Percentiles rank a stretch among this genome's conserved stretches.
Evolutionary conservation across 1,284 basidiomycete species (phyloP).

Genomic region (Cystobasidium sp.): DNA sequence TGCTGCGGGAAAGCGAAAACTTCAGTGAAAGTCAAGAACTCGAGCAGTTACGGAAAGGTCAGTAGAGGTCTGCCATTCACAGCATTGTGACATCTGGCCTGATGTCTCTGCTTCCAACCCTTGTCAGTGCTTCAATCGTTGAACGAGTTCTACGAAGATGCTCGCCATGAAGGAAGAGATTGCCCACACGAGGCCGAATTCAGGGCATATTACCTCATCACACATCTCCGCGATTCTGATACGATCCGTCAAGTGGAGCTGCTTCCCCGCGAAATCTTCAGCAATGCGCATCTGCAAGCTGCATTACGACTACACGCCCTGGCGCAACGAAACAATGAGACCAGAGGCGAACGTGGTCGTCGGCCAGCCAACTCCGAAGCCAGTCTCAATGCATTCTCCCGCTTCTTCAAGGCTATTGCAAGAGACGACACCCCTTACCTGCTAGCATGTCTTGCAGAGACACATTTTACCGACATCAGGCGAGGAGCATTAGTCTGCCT

Average conservation of each 20-base stretch:
- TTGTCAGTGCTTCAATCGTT: constrained; percentile 87
- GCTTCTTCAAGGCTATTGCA: constrained; percentile 61
- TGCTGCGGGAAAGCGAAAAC: constrained; percentile 62
- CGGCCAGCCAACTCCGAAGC: constrained; percentile 60
- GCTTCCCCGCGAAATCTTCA: constrained; percentile 73
- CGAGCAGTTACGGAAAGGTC: constrained; percentile 87
- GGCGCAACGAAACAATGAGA: constrained; percentile 76
- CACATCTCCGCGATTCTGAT: constrained; percentile 84
- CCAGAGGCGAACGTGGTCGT: constrained; percentile 60
- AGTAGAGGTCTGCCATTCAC: neutral
- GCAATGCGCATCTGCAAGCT: constrained; percentile 75
- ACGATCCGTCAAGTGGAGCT: constrained; percentile 70
- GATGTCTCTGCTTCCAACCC: constrained; percentile 28
- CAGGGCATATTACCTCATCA: constrained; percentile 89
- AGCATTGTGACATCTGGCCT: neutral
- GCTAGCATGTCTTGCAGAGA: constrained; percentile 62
- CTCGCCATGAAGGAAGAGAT: constrained; percentile 65
- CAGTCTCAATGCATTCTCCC: constrained; percentile 65
- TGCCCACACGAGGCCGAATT: constrained; percentile 86
- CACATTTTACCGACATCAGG: constrained; percentile 62
- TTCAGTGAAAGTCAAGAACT: constrained; percentile 79
- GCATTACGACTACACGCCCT: constrained; percentile 78
- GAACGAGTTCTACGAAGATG: constrained; percentile 90
- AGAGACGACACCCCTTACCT: constrained; percentile 59
- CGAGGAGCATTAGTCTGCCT: constrained; percentile 62